Base-by-base conservation (phyloP, 1,139 yeast species). In the Lodderomyces oxycetoniae region DNA sequence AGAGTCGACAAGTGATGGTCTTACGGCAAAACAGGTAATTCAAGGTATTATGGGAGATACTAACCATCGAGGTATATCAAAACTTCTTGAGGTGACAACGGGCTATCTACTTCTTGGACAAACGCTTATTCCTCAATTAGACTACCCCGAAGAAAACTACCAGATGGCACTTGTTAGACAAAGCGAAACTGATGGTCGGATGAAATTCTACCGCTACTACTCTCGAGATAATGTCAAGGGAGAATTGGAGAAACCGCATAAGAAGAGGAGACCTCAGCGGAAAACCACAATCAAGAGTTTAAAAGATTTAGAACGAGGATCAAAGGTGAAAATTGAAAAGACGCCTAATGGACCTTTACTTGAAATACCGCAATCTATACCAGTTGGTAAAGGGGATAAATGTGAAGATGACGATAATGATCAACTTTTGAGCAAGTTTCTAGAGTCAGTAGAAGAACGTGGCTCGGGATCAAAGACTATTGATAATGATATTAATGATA, bases 131-230 rank as follows among this genome's bases (percentile, higher is more conserved):
- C 53, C 53, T 4, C 35, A 57, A 5, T 58, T 54, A 31, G 40
- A 41, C 6, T 45, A 46, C 27, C 42, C 46, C 4, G 63, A 59
- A 27, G 48, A 50, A 14, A 54, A 57, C 36, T 47, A 45, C 5
- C 43, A 53, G 3, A 36, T 48, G 8, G 43, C 71, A 2, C 57
- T 86, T 2, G 67, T 82, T 1, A 66, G 85, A 39, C 79, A 80
- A 17, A 75, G 79, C 40, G 93, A 84, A 48, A 78, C 79, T 44
- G 78, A 76, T 40, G 93, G 94, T 0, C 77, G 87, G 45, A 66
- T 71, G 43, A 83, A 84, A 48, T 84, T 77, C 46, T 85, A 77
- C 51, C 64, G 94, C 26, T 79, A 84, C 45, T 77, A 80, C 42
- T 69, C 38, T 5, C 34, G 31, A 32, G 32, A 27, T 2, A 29